phyloP scores from a whole-genome alignment of 1,284 basidiomycete species.

The Fomitopsis betulina region DNA sequence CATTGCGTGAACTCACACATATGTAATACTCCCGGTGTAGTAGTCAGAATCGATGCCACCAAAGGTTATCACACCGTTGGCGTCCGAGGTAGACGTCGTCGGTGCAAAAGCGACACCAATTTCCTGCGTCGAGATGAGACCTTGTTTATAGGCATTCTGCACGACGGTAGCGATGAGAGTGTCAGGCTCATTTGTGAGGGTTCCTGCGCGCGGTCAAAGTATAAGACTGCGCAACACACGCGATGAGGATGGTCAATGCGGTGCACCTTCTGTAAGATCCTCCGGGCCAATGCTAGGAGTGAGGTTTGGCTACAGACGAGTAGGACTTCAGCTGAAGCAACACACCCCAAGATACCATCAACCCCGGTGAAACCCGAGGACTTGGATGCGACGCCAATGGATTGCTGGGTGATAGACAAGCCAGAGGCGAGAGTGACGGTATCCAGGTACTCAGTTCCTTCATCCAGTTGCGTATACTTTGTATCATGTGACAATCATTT shows the following conservation, averaged over 20 bases:
- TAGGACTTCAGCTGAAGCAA: not conserved
- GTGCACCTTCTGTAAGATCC: not conserved
- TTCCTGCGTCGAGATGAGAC: constrained; percentile 18
- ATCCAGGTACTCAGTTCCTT: constrained; percentile 16
- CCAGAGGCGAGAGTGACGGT: constrained; percentile 18
- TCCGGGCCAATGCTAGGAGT: not conserved
- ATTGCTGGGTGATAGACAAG: constrained; percentile 30
- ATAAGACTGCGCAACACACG: not conserved
- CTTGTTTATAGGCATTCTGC: constrained; percentile 40
- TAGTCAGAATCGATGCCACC: constrained; percentile 44
- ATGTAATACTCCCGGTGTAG: constrained; percentile 41
- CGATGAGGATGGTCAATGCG: not conserved
- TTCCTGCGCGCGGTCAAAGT: not conserved
- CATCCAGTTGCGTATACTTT: not conserved
- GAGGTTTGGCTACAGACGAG: not conserved
- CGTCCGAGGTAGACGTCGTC: constrained; percentile 26
- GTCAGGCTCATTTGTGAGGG: constrained; percentile 10
- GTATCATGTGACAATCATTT: not conserved
- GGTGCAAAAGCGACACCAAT: constrained; percentile 48
- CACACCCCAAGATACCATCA: constrained; percentile 51
- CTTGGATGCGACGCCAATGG: constrained; percentile 43
- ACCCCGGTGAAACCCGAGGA: constrained; percentile 35
- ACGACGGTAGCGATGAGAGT: constrained; percentile 29
- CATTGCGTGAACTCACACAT: constrained; percentile 29
- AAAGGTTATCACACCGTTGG: constrained; percentile 31